A percentile compares a stretch with the other conserved stretches of the same genome.
Conservation (phyloP, 306 rosid species). For the Medicago lupulina region DNA sequence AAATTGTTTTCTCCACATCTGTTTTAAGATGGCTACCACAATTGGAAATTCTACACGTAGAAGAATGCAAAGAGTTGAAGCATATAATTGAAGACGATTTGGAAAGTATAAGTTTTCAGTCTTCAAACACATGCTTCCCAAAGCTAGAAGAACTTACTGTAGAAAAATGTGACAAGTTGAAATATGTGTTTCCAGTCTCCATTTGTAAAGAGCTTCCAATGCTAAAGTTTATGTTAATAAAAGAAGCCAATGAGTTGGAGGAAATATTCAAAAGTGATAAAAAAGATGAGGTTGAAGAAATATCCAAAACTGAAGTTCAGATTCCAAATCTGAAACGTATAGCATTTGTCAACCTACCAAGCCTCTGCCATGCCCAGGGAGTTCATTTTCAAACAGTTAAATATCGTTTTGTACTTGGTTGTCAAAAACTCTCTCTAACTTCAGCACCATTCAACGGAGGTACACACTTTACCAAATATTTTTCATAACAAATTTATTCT, state of each 20-base stretch:
- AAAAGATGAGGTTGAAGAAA: background rate
- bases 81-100: constrained; percentile 27
- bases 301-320: background rate
- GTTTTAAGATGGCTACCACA: background rate
- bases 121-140: constrained; percentile 21
- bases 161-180: background rate
- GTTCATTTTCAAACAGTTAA: background rate
- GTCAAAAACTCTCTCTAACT: constrained; percentile 15
- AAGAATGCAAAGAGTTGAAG: background rate
- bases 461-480: background rate
- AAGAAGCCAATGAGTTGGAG: background rate
- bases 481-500: too few species aligned
- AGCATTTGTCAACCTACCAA: background rate
- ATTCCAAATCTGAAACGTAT: constrained; percentile 1
- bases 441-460: background rate
- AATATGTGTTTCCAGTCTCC: background rate
- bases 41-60: background rate
- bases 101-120: background rate
- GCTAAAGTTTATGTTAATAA: background rate
- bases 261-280: constrained; percentile 1
- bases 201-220: background rate
- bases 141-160: background rate
- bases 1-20: background rate
- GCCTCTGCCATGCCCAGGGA: background rate
- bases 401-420: background rate